phyloP scores from a whole-genome alignment of 2,329 filamentous ascomycete genomes.

The Trichoderma arundinaceum region DNA sequence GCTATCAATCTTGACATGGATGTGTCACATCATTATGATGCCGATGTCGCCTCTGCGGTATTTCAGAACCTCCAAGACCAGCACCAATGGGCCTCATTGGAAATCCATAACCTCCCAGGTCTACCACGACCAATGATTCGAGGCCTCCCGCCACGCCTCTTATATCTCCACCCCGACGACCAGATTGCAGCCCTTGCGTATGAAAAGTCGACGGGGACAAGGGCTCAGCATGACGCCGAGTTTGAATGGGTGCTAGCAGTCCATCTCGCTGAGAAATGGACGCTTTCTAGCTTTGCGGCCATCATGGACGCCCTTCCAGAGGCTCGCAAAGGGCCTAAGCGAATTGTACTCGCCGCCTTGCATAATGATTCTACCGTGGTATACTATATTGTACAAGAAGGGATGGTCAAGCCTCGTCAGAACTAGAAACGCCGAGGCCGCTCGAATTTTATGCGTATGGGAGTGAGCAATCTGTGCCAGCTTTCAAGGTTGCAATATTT shows the following conservation, averaged over 20 bases:
- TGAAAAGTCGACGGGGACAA: slow-evolving; percentile 55
- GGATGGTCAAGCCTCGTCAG: slow-evolving; percentile 84
- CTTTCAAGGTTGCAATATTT: neutral
- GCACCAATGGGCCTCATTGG: slow-evolving; percentile 73
- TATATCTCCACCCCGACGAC: slow-evolving; percentile 83
- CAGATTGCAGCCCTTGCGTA: slow-evolving; percentile 74
- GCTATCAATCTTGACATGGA: slow-evolving; percentile 20
- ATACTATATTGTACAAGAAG: slow-evolving; percentile 85
- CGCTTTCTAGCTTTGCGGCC: slow-evolving; percentile 66
- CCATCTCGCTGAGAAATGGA: slow-evolving; percentile 75
- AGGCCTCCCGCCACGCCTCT: slow-evolving; percentile 72
- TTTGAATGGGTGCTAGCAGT: slow-evolving; percentile 79
- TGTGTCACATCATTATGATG: slow-evolving; percentile 18
- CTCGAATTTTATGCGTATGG: neutral
- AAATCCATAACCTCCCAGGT: slow-evolving; percentile 51
- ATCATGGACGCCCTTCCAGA: slow-evolving; percentile 70
- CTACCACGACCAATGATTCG: slow-evolving; percentile 68
- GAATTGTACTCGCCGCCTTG: slow-evolving; percentile 74
- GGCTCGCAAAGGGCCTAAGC: slow-evolving; percentile 61
- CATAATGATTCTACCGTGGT: slow-evolving; percentile 83
- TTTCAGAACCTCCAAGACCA: slow-evolving; percentile 75
- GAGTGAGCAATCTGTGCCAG: neutral
- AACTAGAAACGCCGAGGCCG: slow-evolving; percentile 58
- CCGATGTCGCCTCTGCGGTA: slow-evolving; percentile 53
- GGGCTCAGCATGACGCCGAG: slow-evolving; percentile 58